Conservation (phyloP, 2,329 filamentous ascomycete genomes). For the Esteya vermicola region DNA sequence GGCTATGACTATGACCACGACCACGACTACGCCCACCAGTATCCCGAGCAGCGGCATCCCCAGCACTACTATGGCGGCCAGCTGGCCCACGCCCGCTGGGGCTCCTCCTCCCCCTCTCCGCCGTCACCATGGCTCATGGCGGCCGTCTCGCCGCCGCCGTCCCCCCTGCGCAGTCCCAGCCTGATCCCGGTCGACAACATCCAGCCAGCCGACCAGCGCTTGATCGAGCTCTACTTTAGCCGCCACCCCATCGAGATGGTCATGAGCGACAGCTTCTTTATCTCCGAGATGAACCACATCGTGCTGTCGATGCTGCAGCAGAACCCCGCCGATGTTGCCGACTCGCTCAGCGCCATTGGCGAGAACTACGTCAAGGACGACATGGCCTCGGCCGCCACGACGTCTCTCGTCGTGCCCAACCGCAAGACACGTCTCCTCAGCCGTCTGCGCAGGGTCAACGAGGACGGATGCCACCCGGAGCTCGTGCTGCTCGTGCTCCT, state of each 20-base stretch:
- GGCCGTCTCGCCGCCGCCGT: not conserved
- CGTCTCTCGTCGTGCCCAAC: constrained; percentile 2
- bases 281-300: constrained; percentile 9
- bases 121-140: not conserved
- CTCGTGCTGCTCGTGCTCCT: constrained; percentile 8
- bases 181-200: constrained; percentile 7
- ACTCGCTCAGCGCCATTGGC: constrained; percentile 9
- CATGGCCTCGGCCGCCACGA: not conserved
- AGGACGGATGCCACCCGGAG: constrained; percentile 6
- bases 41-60: no score
- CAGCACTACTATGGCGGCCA: no score
- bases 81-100: no score
- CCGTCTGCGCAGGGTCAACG: constrained; percentile 6
- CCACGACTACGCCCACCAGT: no score
- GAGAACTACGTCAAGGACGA: constrained; percentile 8
- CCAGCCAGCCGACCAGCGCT: constrained; percentile 5
- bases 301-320: constrained; percentile 8
- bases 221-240: constrained; percentile 10
- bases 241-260: constrained; percentile 10
- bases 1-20: no score
- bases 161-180: constrained; percentile 5
- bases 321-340: constrained; percentile 5
- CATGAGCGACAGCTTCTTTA: constrained; percentile 8
- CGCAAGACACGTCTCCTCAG: constrained; percentile 6
- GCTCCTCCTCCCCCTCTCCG: not conserved